Base-by-base conservation (phyloP, 2,329 filamentous ascomycete species). In the Paraphoma chrysanthemicola region DNA sequence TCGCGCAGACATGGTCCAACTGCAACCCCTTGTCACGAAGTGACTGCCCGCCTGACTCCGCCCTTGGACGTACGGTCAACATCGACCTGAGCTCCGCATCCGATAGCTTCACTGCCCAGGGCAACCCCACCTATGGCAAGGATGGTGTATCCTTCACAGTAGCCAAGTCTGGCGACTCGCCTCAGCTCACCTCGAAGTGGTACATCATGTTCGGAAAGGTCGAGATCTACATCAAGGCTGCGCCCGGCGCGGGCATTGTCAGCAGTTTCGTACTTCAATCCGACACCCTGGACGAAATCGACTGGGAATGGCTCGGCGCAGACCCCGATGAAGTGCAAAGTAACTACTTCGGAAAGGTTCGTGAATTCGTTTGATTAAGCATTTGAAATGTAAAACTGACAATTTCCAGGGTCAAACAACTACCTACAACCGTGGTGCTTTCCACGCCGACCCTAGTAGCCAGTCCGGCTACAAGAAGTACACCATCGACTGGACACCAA, bases 161-260 rank as follows among this genome's bases (percentile, higher is more conserved):
- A 50, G 79, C 86, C 50, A 81, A 88, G 71, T 83, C 88, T 48
- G 93, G 94, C 54, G 92, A 99, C 73, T 86, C 92, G 3, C 95
- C 95, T 0, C 90, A 94, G 75, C 86, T 99, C 59, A 85, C 85
- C 63, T 96, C 93, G 59, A 87, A 95, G 70, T 98, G 96, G 86
- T 98, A 97, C 83, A 97, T 99, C 81, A 98, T 99, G 95, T 99
- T 97, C 76, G 95, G 95, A 65, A 90, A 89, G 62, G 91, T 97
- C 72, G 90, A 96, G 64, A 86, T 93, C 65, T 89, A 87, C 31
- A 85, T 97, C 81, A 93, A 94, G 79, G 88, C 92, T 28, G 93
- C 95, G 9, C 89, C 93, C 0, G 95, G 95, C 7, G 88, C 86
- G 9, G 95, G 95, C 57, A 97, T 99, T 68, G 93, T 99, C 63